A percentile compares a stretch with the other conserved stretches of the same genome.
These are phyloP conservation scores for Piper betle DNA, from an alignment of 164 flowering plant genomes.

Conservation along the genomic window DNA sequence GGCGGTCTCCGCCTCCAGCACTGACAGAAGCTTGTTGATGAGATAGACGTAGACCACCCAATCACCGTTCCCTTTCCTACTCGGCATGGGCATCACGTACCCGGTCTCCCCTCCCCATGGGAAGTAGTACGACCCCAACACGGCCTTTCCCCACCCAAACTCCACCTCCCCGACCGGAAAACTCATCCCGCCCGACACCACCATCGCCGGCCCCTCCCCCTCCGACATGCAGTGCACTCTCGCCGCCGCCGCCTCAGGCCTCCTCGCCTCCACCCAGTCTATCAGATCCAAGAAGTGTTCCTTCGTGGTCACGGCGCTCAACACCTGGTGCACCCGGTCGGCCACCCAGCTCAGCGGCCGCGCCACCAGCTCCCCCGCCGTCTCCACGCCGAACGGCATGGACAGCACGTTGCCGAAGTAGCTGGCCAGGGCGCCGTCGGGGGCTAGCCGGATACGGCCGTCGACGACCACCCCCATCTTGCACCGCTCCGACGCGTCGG, in stretches of 20 bases:
- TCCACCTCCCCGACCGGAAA: constrained; percentile 20
- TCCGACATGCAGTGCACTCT: constrained; percentile 15
- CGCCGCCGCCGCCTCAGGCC: constrained; percentile 18
- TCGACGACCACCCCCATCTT: constrained; percentile 13
- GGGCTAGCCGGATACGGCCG: constrained; percentile 7
- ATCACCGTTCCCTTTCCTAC: constrained; percentile 15
- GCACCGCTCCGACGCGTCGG: not conserved
- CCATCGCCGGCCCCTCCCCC: constrained; percentile 20
- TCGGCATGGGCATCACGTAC: constrained; percentile 38
- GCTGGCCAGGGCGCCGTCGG: constrained; percentile 6
- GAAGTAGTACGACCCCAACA: constrained; percentile 25
- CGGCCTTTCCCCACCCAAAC: constrained; percentile 30
- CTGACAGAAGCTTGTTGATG: constrained; percentile 3
- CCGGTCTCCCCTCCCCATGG: constrained; percentile 25
- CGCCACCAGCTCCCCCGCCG: constrained; percentile 5
- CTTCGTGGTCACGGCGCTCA: constrained; percentile 9
- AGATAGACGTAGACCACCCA: constrained; percentile 41
- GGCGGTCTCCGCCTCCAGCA: constrained; percentile 6
- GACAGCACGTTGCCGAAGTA: constrained; percentile 33
- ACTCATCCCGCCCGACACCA: constrained; percentile 25
- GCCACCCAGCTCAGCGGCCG: constrained; percentile 22
- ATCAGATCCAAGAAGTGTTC: constrained; percentile 27
- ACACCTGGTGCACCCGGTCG: constrained; percentile 7
- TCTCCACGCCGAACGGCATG: constrained; percentile 15
- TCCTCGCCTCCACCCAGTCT: constrained; percentile 25